These are phyloP conservation scores for Coemansia sp. DNA, from an alignment of 192 early-diverging fungal genomes.

Conservation along the genomic window DNA sequence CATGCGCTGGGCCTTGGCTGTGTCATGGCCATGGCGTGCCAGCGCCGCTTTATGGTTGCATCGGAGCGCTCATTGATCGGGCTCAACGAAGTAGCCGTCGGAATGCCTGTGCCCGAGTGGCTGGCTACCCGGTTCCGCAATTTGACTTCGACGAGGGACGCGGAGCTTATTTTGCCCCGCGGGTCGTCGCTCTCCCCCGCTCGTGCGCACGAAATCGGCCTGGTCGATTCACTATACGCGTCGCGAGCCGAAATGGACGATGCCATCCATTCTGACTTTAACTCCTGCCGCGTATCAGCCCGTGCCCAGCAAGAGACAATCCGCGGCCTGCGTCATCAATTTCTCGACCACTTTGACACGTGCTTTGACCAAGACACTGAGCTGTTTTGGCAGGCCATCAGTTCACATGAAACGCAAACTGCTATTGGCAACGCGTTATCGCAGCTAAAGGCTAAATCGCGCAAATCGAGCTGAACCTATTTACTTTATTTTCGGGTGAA, in stretches of 20 bases:
- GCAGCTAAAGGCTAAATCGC: slow-evolving; percentile 1
- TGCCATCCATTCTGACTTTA: not conserved
- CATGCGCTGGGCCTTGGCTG: slow-evolving; percentile 11
- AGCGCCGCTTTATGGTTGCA: slow-evolving; percentile 31
- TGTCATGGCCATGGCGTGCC: slow-evolving; percentile 36
- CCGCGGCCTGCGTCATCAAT: not conserved
- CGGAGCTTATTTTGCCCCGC: slow-evolving; percentile 29
- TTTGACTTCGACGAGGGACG: slow-evolving; percentile 20
- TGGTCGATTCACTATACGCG: not conserved
- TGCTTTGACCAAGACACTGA: slow-evolving; percentile 3
- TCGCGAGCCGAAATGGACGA: not conserved
- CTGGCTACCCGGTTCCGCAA: slow-evolving; percentile 37
- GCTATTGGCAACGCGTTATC: slow-evolving; percentile 2
- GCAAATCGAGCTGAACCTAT: not conserved
- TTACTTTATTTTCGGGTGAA: not conserved
- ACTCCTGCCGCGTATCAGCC: not conserved
- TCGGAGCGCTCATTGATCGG: slow-evolving; percentile 20
- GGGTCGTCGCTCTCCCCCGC: slow-evolving; percentile 16
- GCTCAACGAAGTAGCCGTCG: slow-evolving; percentile 44
- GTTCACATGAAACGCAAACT: slow-evolving; percentile 4
- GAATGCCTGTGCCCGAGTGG: slow-evolving; percentile 43
- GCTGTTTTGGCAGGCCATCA: not conserved
- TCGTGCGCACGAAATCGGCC: not conserved
- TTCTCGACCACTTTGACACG: slow-evolving; percentile 3
- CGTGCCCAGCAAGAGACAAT: not conserved